Conservation (phyloP, 176 grass and related monocot species). For the barley (Hordeum vulgare) region DNA sequence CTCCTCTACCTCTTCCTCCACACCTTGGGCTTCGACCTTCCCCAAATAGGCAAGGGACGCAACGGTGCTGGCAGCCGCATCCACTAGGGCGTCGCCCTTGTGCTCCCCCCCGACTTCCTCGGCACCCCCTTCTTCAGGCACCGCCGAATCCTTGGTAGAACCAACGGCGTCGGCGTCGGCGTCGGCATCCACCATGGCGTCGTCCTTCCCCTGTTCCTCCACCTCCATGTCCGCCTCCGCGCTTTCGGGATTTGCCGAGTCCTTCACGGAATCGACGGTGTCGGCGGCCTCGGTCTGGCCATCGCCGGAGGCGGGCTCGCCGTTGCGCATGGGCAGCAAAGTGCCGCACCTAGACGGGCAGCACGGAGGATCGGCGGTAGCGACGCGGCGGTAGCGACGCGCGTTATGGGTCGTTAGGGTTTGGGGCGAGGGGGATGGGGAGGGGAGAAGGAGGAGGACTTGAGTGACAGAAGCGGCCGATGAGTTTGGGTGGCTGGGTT, state of each 20-base stretch:
- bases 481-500: background rate
- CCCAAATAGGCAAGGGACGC: background rate
- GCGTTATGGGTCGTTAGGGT: background rate
- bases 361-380: background rate
- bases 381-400: background rate
- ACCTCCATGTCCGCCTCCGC: background rate
- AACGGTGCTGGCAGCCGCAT: background rate
- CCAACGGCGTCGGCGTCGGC: background rate
- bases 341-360: background rate
- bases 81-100: background rate
- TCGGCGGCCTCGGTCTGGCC: background rate
- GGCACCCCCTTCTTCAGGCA: background rate
- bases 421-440: background rate
- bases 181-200: background rate
- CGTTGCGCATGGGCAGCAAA: background rate
- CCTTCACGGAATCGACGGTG: background rate
- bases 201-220: background rate
- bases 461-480: background rate
- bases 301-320: background rate
- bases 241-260: background rate
- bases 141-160: background rate
- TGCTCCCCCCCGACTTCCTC: slow-evolving; percentile 19
- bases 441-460: background rate
- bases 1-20: background rate
- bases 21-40: slow-evolving; percentile 5